phyloP scores from a whole-genome alignment of 495 filamentous ascomycete species.

The Barbatosphaeria neglecta region DNA sequence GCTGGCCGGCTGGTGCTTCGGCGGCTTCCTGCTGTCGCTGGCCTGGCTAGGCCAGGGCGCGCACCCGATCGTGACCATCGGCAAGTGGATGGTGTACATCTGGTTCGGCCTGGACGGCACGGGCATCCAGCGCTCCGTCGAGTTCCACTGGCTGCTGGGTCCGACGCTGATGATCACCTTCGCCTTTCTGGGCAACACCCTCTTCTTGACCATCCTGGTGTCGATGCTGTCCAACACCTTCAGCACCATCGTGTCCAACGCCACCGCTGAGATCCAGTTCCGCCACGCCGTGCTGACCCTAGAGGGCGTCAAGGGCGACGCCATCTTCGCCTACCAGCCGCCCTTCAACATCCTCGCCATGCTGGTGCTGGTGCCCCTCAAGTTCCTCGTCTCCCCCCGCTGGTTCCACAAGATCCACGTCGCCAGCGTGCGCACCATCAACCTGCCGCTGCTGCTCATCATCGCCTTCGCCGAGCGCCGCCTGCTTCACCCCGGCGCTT shows the following conservation, averaged over 20 bases:
- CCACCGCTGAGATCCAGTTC: constrained; percentile 60
- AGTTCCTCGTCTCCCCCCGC: constrained; percentile 49
- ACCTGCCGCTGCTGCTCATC: constrained; percentile 51
- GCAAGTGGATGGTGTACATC: constrained; percentile 73
- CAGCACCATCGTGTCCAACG: constrained; percentile 50
- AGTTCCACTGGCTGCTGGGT: constrained; percentile 56
- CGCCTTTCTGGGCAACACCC: constrained; percentile 62
- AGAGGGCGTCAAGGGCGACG: constrained; percentile 63
- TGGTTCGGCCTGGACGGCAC: constrained; percentile 71
- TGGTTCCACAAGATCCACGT: constrained; percentile 76
- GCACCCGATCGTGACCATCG: constrained; percentile 42
- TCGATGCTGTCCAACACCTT: constrained; percentile 67
- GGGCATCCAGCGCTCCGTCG: constrained; percentile 52
- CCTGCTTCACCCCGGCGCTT: constrained; percentile 21
- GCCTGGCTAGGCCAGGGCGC: constrained; percentile 47
- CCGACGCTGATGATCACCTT: constrained; percentile 61
- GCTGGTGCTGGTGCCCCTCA: constrained; percentile 51
- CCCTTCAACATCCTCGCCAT: constrained; percentile 64
- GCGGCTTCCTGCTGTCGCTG: constrained; percentile 60
- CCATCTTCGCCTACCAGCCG: constrained; percentile 61
- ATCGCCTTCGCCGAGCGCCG: constrained; percentile 49
- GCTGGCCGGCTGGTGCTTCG: constrained; percentile 60
- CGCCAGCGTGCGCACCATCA: constrained; percentile 47
- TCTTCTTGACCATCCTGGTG: constrained; percentile 65
- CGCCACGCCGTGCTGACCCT: constrained; percentile 61